phyloP scores from a whole-genome alignment of 2,329 filamentous ascomycete species.

The Corniculantispora saksenae region DNA sequence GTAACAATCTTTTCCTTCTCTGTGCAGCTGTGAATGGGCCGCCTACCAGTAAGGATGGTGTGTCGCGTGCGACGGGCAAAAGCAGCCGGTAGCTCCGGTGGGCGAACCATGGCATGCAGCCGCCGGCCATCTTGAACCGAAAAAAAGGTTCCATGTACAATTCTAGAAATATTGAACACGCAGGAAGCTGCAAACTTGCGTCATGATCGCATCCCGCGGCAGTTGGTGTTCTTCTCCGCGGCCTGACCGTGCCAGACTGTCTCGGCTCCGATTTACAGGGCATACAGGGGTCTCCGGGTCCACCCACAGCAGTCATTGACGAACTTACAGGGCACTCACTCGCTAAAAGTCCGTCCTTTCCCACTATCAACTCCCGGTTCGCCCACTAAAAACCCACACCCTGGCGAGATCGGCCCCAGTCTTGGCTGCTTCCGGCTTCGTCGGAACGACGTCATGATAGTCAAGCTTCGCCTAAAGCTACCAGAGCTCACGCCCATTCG shows the following conservation, averaged over 20 bases:
- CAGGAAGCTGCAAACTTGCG: not conserved
- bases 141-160: too few species aligned
- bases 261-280: not conserved
- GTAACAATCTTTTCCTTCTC: too few species aligned
- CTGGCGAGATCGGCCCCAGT: not conserved
- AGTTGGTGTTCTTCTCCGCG: not conserved
- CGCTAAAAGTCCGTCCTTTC: not conserved
- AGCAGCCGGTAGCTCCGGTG: too few species aligned
- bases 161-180: too few species aligned
- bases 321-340: not conserved
- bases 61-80: too few species aligned
- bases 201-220: not conserved
- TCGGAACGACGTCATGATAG: conserved; percentile 19
- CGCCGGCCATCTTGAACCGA: too few species aligned
- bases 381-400: not conserved
- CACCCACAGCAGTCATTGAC: not conserved
- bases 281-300: not conserved
- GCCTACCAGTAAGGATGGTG: too few species aligned
- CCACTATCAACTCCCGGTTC: not conserved
- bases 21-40: too few species aligned
- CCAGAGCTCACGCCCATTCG: not conserved
- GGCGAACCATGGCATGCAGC: too few species aligned
- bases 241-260: not conserved
- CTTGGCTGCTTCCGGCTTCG: conserved; percentile 11
- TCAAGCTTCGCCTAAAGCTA: not conserved